Conservation (phyloP, 2,329 filamentous ascomycete genomes). For the Pyrenochaeta sp. region DNA sequence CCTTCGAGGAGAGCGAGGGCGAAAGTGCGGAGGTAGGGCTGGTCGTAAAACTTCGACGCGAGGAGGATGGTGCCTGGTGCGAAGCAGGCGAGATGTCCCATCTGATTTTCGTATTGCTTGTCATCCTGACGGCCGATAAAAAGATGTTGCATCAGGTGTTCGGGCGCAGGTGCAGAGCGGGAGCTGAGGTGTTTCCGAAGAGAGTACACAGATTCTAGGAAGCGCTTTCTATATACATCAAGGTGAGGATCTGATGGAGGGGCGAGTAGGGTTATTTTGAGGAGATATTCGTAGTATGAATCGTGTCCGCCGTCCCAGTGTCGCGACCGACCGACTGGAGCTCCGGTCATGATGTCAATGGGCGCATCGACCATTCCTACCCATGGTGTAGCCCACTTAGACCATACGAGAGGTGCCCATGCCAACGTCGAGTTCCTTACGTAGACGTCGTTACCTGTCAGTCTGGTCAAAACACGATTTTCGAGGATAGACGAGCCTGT, state of each 20-base stretch:
- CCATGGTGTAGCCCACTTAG: slow-evolving; percentile 50
- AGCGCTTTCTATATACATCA: slow-evolving; percentile 42
- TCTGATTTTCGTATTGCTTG: slow-evolving; percentile 48
- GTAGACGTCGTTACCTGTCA: slow-evolving; percentile 54
- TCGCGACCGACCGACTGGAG: slow-evolving; percentile 48
- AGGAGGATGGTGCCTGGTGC: slow-evolving; percentile 52
- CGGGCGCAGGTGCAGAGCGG: slow-evolving; percentile 45
- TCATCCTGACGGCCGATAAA: slow-evolving; percentile 49
- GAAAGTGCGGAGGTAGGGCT: slow-evolving; percentile 45
- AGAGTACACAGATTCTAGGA: slow-evolving; percentile 46
- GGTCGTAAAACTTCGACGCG: slow-evolving; percentile 44
- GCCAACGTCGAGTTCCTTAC: slow-evolving; percentile 53
- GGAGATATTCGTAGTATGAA: slow-evolving; percentile 54
- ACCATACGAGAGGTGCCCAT: slow-evolving; percentile 58
- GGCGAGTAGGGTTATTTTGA: slow-evolving; percentile 52
- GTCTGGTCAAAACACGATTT: slow-evolving; percentile 51
- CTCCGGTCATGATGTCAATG: slow-evolving; percentile 54
- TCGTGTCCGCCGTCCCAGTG: slow-evolving; percentile 57
- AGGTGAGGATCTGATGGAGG: slow-evolving; percentile 48
- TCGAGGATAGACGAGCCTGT: slow-evolving; percentile 57
- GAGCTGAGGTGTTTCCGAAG: slow-evolving; percentile 47
- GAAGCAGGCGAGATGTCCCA: slow-evolving; percentile 52
- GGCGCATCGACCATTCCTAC: slow-evolving; percentile 54
- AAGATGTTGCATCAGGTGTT: slow-evolving; percentile 49
- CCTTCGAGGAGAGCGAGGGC: slow-evolving; percentile 52